Conservation (phyloP, 2,329 filamentous ascomycete species). For the Graphilbum sp. region DNA sequence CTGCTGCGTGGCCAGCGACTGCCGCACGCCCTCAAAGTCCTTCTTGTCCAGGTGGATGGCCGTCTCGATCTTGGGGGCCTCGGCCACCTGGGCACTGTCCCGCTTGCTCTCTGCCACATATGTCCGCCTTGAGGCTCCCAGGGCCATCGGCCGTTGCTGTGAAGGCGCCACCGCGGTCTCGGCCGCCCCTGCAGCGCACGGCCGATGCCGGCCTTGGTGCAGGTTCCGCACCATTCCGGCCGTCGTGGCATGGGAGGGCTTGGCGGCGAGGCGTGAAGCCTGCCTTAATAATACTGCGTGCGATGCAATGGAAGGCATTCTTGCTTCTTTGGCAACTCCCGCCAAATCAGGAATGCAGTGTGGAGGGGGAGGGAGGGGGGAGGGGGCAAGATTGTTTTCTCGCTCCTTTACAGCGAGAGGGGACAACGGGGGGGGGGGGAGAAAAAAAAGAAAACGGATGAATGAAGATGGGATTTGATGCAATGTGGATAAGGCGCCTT, state of each 20-base stretch:
- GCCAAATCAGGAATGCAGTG: too few species aligned
- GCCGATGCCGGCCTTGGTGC: background rate
- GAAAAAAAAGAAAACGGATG: background rate
- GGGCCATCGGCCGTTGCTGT: background rate
- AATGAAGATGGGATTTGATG: background rate
- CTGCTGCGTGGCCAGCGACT: conserved; percentile 31
- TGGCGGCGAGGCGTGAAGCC: conserved; percentile 43
- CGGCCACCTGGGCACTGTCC: conserved; percentile 67
- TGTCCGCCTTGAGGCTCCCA: conserved; percentile 24
- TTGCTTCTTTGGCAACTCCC: too few species aligned
- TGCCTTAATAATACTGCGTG: conserved; percentile 32
- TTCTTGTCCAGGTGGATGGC: conserved; percentile 78
- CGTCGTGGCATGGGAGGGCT: conserved; percentile 12
- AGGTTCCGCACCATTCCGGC: background rate
- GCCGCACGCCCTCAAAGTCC: conserved; percentile 53
- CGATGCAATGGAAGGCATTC: background rate
- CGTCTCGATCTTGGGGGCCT: conserved; percentile 57
- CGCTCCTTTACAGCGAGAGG: too few species aligned
- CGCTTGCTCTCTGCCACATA: conserved; percentile 78
- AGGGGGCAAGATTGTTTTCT: too few species aligned
- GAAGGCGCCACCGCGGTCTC: conserved; percentile 6
- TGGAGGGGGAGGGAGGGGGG: too few species aligned
- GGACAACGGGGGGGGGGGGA: background rate
- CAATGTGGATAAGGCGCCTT: background rate
- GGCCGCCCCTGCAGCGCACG: background rate